phyloP scores from a whole-genome alignment of 2,329 filamentous ascomycete species.

The Talaromyces sp. region DNA sequence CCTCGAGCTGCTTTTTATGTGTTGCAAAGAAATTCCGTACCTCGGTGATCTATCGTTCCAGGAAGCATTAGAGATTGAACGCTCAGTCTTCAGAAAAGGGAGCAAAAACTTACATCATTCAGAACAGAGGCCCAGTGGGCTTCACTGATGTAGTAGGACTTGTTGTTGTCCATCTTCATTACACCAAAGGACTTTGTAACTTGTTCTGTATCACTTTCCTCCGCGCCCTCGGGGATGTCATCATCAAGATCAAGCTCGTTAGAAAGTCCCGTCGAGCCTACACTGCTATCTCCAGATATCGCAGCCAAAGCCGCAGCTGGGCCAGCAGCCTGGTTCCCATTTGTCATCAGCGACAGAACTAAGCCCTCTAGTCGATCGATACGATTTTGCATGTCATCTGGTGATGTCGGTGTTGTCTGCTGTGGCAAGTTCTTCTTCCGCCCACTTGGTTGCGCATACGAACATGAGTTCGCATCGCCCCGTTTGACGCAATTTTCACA shows the following conservation, averaged over 20 bases:
- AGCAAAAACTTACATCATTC: slow-evolving; percentile 61
- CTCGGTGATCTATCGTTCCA: slow-evolving; percentile 70
- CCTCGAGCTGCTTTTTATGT: slow-evolving; percentile 87
- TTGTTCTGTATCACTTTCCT: slow-evolving; percentile 70
- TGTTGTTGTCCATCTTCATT: slow-evolving; percentile 77
- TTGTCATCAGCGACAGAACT: slow-evolving; percentile 92
- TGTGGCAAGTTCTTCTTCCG: slow-evolving; percentile 69
- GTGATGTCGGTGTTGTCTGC: slow-evolving; percentile 62
- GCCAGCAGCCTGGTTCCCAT: slow-evolving; percentile 67
- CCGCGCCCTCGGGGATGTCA: slow-evolving; percentile 53
- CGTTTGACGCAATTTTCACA: slow-evolving; percentile 95
- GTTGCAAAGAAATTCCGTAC: slow-evolving; percentile 86
- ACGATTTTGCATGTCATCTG: slow-evolving; percentile 98
- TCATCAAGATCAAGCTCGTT: slow-evolving; percentile 52
- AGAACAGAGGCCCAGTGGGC: slow-evolving; percentile 82
- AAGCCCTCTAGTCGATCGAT: slow-evolving; percentile 93
- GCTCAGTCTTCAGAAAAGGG: not conserved
- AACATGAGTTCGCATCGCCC: slow-evolving; percentile 77
- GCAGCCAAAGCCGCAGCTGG: slow-evolving; percentile 62
- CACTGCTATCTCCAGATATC: slow-evolving; percentile 49
- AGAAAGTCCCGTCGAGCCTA: slow-evolving; percentile 40
- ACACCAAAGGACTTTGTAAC: slow-evolving; percentile 76
- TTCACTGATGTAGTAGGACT: slow-evolving; percentile 79
- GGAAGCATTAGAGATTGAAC: not conserved
- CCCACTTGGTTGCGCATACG: slow-evolving; percentile 70